Evolutionary conservation across 257 asterid species (phyloP).

Genomic region (Jacaranda mimosifolia): DNA sequence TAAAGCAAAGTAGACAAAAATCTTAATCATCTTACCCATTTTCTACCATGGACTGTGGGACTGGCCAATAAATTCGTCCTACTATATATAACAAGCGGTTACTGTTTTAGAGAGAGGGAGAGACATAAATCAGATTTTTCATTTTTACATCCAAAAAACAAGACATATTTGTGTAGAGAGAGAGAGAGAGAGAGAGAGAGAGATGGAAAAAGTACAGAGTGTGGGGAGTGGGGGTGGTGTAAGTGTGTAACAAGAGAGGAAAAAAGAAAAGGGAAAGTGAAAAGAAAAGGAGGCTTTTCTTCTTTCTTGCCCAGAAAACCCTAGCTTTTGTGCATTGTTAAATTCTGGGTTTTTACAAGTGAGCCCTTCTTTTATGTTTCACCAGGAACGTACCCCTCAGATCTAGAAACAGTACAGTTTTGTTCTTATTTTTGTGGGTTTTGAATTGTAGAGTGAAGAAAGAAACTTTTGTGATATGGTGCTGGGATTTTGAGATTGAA

Average conservation of each 20-base stretch:
- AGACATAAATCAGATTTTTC: background rate
- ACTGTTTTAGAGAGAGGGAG: constrained; percentile 36
- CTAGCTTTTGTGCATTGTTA: constrained; percentile 50
- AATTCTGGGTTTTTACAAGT: constrained; percentile 32
- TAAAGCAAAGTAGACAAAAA: background rate
- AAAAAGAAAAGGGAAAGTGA: constrained; percentile 19
- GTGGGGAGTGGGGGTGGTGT: constrained; percentile 29
- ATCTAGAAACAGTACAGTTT: constrained; percentile 43
- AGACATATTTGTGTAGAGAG: constrained; percentile 18
- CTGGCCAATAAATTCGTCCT: background rate
- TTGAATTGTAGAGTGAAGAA: constrained; percentile 25
- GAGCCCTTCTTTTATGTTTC: constrained; percentile 25
- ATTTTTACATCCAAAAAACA: constrained; percentile 25
- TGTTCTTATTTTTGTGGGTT: constrained; percentile 29
- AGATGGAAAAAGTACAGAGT: constrained; percentile 23
- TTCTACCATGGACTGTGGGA: background rate
- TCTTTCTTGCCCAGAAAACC: constrained; percentile 45
- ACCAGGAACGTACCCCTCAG: constrained; percentile 42
- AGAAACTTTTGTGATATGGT: constrained; percentile 12
- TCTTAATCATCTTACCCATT: constrained; percentile 25
- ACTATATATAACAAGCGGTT: constrained; percentile 25
- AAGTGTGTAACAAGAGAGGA: constrained; percentile 12
- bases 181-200: constrained; percentile 25
- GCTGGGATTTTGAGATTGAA: constrained; percentile 31
- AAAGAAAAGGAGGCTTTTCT: constrained; percentile 25